These are phyloP conservation scores for Clarireedia monteithiana DNA, from an alignment of 2,329 filamentous ascomycete genomes.

Conservation along the genomic window DNA sequence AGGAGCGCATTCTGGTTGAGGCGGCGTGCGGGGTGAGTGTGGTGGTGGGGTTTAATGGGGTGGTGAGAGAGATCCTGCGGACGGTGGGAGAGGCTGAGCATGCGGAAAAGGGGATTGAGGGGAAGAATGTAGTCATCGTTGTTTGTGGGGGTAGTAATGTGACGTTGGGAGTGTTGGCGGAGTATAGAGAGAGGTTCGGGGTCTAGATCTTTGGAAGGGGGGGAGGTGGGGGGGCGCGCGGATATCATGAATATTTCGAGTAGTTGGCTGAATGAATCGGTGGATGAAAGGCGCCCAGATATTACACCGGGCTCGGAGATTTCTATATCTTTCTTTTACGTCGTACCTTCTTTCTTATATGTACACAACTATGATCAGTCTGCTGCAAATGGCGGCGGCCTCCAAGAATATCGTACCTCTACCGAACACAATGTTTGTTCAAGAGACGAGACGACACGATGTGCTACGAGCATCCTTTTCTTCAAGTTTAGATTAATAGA, in stretches of 20 bases:
- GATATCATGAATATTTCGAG: background rate
- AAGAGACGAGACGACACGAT: too few species aligned
- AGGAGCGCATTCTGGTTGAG: conserved; percentile 76
- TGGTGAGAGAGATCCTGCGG: conserved; percentile 39
- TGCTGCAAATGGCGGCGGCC: too few species aligned
- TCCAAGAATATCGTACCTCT: too few species aligned
- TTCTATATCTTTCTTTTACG: too few species aligned
- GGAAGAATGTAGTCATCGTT: conserved; percentile 72
- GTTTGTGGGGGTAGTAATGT: conserved; percentile 75
- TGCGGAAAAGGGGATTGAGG: conserved; percentile 70
- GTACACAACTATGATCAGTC: too few species aligned
- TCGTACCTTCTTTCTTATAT: too few species aligned
- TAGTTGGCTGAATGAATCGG: background rate
- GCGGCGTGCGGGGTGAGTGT: conserved; percentile 77
- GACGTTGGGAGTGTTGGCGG: conserved; percentile 50
- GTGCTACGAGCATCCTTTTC: too few species aligned
- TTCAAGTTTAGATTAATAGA: too few species aligned
- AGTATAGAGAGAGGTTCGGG: conserved; percentile 8
- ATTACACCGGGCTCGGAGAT: too few species aligned
- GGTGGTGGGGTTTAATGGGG: conserved; percentile 56
- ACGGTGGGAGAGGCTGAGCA: conserved; percentile 67
- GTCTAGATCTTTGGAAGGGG: background rate
- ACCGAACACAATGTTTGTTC: too few species aligned
- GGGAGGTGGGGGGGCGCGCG: too few species aligned
- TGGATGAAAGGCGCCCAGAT: background rate